Base-by-base conservation (phyloP, 2,329 filamentous ascomycete species). In the Ilyonectria destructans region DNA sequence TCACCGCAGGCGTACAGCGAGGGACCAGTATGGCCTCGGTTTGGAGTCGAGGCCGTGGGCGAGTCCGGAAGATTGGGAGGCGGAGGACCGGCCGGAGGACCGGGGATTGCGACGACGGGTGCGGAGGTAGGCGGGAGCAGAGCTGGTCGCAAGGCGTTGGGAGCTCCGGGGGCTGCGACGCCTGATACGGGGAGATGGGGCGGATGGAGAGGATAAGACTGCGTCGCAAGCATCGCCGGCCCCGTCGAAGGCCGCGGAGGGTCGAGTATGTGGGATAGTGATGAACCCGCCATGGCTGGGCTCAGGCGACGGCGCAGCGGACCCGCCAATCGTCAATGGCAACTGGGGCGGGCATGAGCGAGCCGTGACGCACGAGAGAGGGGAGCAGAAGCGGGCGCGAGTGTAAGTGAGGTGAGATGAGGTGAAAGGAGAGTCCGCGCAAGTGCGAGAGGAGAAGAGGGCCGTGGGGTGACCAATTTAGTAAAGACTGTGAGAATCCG, bases 1-100 rank as follows among this genome's bases (percentile, higher is more conserved):
- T 87, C 84, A 58, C 84, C 84, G 66, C 86, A 88, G 59, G 86
- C 85, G 71, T 88, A 85, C 21, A 84, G 69, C 43, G 82, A 83
- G 58, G 72, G 77, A 15, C 74, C 73, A 12, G 69, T 69, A 66
- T 80, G 80, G 54, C 71, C 72, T 46, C 57, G 65, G 26, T 55
- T 67, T 37, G 66, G 60, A 29, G 68, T 58, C 17, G 59, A 58
- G 37, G 64, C 56, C 19, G 46, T 54, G 3, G 69, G 37, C 23
- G 68, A 49, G 3, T 40, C 57, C 56, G 56, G 67, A 51, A 48
- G 43, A 40, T 54, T 59, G 7, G 59, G 65, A 35, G 43, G 46
- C 13, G 58, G 55, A 40, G 15, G 54, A 37, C 21, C 31, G 7
- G 62, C 57, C 6, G 33, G 33, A 43, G 54, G 17, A 35, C 54